These are phyloP conservation scores for Metschnikowia koreensis DNA, from an alignment of 805 yeast species.

Conservation along the genomic window DNA sequence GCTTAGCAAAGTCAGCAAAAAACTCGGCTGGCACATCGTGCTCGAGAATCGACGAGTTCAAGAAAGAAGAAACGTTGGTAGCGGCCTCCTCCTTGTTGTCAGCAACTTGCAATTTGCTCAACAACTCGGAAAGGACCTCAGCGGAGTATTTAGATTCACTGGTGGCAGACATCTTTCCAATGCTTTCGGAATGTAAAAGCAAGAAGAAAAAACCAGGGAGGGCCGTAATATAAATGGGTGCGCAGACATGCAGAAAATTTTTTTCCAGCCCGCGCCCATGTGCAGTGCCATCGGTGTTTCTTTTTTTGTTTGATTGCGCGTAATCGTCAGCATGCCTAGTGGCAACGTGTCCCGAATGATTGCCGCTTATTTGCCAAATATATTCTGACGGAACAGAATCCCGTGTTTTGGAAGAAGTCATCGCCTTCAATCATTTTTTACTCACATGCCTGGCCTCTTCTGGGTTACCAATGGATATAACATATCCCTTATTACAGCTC, in stretches of 20 bases:
- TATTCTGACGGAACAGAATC: too few relatives aligned
- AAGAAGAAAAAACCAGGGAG: slow-evolving; percentile 14
- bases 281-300: slow-evolving; percentile 16
- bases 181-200: slow-evolving; percentile 15
- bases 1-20: slow-evolving; percentile 71
- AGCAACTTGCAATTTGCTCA: slow-evolving; percentile 89
- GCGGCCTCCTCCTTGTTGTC: slow-evolving; percentile 87
- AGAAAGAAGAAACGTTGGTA: slow-evolving; percentile 83
- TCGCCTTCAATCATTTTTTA: too few relatives aligned
- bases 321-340: slow-evolving; percentile 15
- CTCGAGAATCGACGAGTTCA: slow-evolving; percentile 96
- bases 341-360: slow-evolving; percentile 4
- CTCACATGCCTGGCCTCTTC: too few relatives aligned
- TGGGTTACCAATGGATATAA: too few relatives aligned
- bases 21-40: slow-evolving; percentile 94
- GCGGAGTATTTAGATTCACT: slow-evolving; percentile 61
- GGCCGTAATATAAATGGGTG: slow-evolving; percentile 14
- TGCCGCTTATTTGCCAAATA: too few relatives aligned
- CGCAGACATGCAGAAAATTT: slow-evolving; percentile 17
- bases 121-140: slow-evolving; percentile 90
- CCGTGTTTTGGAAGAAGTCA: too few relatives aligned
- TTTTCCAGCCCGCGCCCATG: slow-evolving; percentile 11
- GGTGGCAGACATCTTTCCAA: slow-evolving; percentile 48
- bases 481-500: too few relatives aligned
- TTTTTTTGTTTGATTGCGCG: slow-evolving; percentile 12